Percentiles rank a stretch among this genome's conserved stretches.
These are phyloP conservation scores for Dioszegia crocea DNA, from an alignment of 768 basidiomycete genomes.

Conservation along the genomic window DNA sequence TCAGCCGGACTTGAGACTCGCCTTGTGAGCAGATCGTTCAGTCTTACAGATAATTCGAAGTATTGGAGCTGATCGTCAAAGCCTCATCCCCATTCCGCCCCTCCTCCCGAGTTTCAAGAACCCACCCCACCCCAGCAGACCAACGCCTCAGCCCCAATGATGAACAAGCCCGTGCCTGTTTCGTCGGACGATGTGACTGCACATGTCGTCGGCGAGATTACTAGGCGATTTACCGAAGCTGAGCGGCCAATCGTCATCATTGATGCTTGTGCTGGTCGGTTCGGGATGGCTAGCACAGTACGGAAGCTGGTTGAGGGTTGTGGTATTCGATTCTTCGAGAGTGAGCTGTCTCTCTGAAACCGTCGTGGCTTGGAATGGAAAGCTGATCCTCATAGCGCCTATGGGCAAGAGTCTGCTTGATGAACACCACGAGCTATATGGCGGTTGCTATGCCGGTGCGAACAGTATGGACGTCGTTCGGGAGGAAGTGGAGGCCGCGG, in stretches of 20 bases:
- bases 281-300: slow-evolving; percentile 43
- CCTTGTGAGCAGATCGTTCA: neutral
- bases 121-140: slow-evolving; percentile 12
- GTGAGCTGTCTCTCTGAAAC: slow-evolving; percentile 13
- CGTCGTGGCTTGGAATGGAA: neutral
- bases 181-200: slow-evolving; percentile 53
- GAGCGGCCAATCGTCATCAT: slow-evolving; percentile 60
- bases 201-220: slow-evolving; percentile 68
- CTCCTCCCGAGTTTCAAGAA: slow-evolving; percentile 28
- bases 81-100: slow-evolving; percentile 47
- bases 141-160: slow-evolving; percentile 8
- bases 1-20: slow-evolving; percentile 58
- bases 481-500: slow-evolving; percentile 46
- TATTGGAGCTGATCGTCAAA: slow-evolving; percentile 38
- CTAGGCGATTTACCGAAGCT: slow-evolving; percentile 61
- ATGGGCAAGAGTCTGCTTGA: slow-evolving; percentile 46
- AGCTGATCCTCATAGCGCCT: slow-evolving; percentile 8
- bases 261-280: slow-evolving; percentile 46
- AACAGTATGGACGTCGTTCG: slow-evolving; percentile 40
- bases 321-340: slow-evolving; percentile 48
- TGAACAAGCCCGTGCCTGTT: slow-evolving; percentile 3
- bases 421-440: slow-evolving; percentile 45
- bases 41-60: neutral
- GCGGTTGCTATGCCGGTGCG: slow-evolving; percentile 48
- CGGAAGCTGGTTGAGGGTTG: slow-evolving; percentile 42